A percentile compares a stretch with the other conserved stretches of the same genome.
Evolutionary conservation across 148 eudicot species (phyloP).

Genomic region (Hydrangea macrophylla): DNA sequence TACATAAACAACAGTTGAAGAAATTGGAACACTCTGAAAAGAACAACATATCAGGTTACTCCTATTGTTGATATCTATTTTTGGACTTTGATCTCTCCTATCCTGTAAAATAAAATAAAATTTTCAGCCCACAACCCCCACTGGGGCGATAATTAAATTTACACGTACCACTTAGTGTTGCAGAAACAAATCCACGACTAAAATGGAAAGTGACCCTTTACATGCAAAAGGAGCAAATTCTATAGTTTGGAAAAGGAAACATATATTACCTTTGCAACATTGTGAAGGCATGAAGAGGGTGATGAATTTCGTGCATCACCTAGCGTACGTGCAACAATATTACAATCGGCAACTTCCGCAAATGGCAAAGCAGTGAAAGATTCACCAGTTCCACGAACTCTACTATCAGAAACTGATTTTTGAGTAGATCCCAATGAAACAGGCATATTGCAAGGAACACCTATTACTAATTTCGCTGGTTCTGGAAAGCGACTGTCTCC

Average conservation of each 20-base stretch:
- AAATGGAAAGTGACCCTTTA: neutral
- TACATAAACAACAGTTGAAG: slow-evolving; percentile 72
- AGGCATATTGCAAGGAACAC: slow-evolving; percentile 1
- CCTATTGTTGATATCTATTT: slow-evolving; percentile 1
- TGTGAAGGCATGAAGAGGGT: slow-evolving; percentile 7
- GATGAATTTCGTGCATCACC: slow-evolving; percentile 22
- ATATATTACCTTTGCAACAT: slow-evolving; percentile 24
- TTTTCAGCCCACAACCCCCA: slow-evolving; percentile 8
- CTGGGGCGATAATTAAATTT: neutral
- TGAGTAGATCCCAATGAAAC: slow-evolving; percentile 23
- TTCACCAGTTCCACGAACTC: slow-evolving; percentile 14
- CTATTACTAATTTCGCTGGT: slow-evolving; percentile 22
- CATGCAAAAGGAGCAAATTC: neutral
- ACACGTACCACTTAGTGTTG: too few species aligned
- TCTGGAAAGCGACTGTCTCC: slow-evolving; percentile 10
- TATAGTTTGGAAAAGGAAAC: slow-evolving; percentile 11
- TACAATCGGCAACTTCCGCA: slow-evolving; percentile 27
- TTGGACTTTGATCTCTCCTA: slow-evolving; percentile 18
- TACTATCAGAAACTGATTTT: slow-evolving; percentile 15
- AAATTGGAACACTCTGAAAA: slow-evolving; percentile 18
- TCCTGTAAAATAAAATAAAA: slow-evolving; percentile 36
- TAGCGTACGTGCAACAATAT: slow-evolving; percentile 8
- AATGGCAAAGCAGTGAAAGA: slow-evolving; percentile 11
- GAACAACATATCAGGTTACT: slow-evolving; percentile 20
- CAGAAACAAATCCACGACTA: neutral